Base-by-base conservation (phyloP, 176 grass and related monocot genomes). In the Carex pumila region DNA sequence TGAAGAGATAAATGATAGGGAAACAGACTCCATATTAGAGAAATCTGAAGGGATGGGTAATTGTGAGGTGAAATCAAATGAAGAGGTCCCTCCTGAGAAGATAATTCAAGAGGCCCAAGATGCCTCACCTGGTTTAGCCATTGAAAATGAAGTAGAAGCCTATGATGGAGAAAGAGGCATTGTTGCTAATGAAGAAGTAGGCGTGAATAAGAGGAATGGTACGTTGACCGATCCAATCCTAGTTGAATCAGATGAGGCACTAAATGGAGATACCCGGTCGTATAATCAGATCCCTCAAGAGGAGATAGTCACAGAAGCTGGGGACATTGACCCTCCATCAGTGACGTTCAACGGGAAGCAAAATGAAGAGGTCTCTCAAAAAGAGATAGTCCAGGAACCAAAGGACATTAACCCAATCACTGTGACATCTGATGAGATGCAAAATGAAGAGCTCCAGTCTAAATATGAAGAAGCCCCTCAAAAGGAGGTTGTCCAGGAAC, bases 41-140 rank as follows among this genome's bases (percentile, higher is more conserved):
- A 19, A 49, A 65, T n/a, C 17, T 65, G 79, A 81, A 14, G 79
- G 17, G 17, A 49, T 21, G 22, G 56, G 6, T 30, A 83, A 83
- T 83, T 43, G 61, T 65, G 41, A 53, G 80, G 43, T 83, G 55
- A 59, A 68, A n/a, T 83, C 64, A 14, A 52, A 68, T 7, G 43
- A 53, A 67, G 80, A 83, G 43, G 43, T 83, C 57, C 39, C 61
- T 54, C 61, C 59, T 82, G 79, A 68, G 62, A 83, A 83, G 60
- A 68, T 83, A 83, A 83, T 83, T 83, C 36, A 83, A 83, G 80
- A 83, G 80, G 41, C 21, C 15, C 61, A 1, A 52, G 62, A 83
- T 31, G 62, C 12, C 39, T 83, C 39, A 12, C 62, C 80, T 4
- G 41, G 63, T 67, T 45, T 67, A 64, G 21, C 52, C 36, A 66